These are phyloP conservation scores for Sugiyamaella neomexicana DNA, from an alignment of 1,139 yeast species.

Conservation along the genomic window DNA sequence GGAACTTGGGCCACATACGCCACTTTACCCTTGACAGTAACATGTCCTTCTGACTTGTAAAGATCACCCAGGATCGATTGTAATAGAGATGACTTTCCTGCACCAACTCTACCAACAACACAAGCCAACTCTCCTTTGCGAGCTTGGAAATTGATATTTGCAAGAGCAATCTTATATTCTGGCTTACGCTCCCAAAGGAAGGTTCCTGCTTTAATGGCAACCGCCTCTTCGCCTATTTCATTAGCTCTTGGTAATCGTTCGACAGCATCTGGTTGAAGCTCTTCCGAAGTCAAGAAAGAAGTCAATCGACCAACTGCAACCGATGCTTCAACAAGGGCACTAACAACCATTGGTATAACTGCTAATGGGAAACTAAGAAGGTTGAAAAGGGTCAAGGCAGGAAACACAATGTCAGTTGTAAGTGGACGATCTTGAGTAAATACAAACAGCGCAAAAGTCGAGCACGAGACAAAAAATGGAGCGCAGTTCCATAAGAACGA, in stretches of 20 bases:
- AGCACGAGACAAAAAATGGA: constrained; percentile 87
- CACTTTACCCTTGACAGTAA: constrained; percentile 69
- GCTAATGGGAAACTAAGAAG: constrained; percentile 88
- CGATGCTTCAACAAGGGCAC: constrained; percentile 83
- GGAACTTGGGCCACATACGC: constrained; percentile 94
- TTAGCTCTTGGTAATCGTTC: constrained; percentile 54
- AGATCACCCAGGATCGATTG: constrained; percentile 86
- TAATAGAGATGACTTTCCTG: constrained; percentile 86
- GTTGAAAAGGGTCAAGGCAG: constrained; percentile 80
- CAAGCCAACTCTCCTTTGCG: constrained; percentile 82
- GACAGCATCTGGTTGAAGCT: constrained; percentile 79
- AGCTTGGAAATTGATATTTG: constrained; percentile 66
- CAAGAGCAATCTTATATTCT: constrained; percentile 73
- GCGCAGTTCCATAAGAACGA: constrained; percentile 83
- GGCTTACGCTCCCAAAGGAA: constrained; percentile 87
- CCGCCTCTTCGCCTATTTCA: constrained; percentile 65
- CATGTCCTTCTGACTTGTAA: constrained; percentile 74
- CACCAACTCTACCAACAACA: constrained; percentile 89
- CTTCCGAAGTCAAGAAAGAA: constrained; percentile 70
- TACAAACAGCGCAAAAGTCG: constrained; percentile 85
- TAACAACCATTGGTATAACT: constrained; percentile 88
- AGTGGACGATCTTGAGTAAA: constrained; percentile 63
- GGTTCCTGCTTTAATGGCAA: constrained; percentile 69
- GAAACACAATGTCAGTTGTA: constrained; percentile 91
- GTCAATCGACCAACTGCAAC: constrained; percentile 81